These are phyloP conservation scores for Solanum tarapatanum DNA, from an alignment of 257 asterid genomes.

Conservation along the genomic window DNA sequence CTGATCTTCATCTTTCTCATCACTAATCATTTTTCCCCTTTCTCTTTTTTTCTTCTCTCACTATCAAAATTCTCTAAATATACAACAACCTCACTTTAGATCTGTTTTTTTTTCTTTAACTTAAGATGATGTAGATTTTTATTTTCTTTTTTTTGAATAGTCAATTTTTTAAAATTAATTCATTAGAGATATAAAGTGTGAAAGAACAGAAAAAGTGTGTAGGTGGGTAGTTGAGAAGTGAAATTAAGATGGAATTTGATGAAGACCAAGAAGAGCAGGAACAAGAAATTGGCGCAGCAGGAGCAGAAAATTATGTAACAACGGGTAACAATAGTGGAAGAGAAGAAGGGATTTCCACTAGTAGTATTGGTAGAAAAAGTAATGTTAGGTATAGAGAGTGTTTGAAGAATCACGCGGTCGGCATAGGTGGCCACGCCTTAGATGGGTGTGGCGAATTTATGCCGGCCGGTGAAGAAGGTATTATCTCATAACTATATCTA, in stretches of 20 bases:
- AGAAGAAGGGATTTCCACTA: constrained; percentile 2
- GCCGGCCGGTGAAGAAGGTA: constrained; percentile 61
- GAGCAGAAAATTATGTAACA: not conserved
- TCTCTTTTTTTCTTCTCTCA: not conserved
- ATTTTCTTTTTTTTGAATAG: not conserved
- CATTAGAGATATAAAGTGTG: not conserved
- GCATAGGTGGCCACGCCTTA: constrained; percentile 60
- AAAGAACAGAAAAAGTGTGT: not conserved
- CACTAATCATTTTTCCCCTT: constrained; percentile 12
- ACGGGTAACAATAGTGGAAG: not conserved
- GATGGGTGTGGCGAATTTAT: constrained; percentile 83
- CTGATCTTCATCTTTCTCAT: constrained; percentile 25
- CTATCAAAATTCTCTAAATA: not conserved
- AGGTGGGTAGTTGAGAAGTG: not conserved
- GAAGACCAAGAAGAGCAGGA: constrained; percentile 15
- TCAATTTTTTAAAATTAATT: not conserved
- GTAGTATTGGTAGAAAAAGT: not conserved
- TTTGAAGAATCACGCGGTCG: constrained; percentile 63
- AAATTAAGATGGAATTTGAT: constrained; percentile 23
- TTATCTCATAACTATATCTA: not conserved
- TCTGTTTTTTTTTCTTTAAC: not conserved
- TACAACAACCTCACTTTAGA: not conserved
- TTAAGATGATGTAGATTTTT: constrained; percentile 8
- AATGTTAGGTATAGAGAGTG: constrained; percentile 48
- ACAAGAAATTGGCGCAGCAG: not conserved